phyloP scores from a whole-genome alignment of 441 rosid species.

The Jatropha podagrica region DNA sequence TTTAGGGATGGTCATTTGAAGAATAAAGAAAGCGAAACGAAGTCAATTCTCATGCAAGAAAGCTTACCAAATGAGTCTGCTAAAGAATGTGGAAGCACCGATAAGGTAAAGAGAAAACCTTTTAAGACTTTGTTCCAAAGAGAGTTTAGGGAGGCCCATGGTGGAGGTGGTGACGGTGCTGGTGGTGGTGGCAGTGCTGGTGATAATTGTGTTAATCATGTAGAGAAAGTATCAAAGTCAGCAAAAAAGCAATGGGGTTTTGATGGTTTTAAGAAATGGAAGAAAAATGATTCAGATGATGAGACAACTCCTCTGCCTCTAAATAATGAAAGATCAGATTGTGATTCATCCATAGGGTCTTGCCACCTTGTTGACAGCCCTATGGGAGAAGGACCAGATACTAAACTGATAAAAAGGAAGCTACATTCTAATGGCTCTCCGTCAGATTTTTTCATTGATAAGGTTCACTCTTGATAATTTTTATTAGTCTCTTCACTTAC shows the following conservation, averaged over 20 bases:
- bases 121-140: slow-evolving; percentile 43
- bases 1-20: slow-evolving; percentile 34
- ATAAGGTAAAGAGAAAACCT: slow-evolving; percentile 51
- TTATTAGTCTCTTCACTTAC: not conserved
- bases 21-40: slow-evolving; percentile 42
- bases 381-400: slow-evolving; percentile 64
- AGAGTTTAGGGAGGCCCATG: slow-evolving; percentile 36
- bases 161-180: not conserved
- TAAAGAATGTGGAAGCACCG: slow-evolving; percentile 34
- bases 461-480: slow-evolving; percentile 37
- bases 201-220: slow-evolving; percentile 19
- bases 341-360: slow-evolving; percentile 31
- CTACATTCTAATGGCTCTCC: slow-evolving; percentile 58
- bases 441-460: slow-evolving; percentile 76
- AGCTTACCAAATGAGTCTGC: slow-evolving; percentile 29
- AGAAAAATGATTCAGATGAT: slow-evolving; percentile 56
- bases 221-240: slow-evolving; percentile 42
- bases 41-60: slow-evolving; percentile 59
- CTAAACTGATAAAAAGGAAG: slow-evolving; percentile 61
- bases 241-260: slow-evolving; percentile 63
- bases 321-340: slow-evolving; percentile 44
- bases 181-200: slow-evolving; percentile 14
- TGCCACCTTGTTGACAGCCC: slow-evolving; percentile 40
- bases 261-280: slow-evolving; percentile 64
- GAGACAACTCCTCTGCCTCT: slow-evolving; percentile 60